A percentile compares a stretch with the other conserved stretches of the same genome.
Evolutionary conservation across 345 rosid genomes (phyloP).

Genomic region (Nasturtium officinale): DNA sequence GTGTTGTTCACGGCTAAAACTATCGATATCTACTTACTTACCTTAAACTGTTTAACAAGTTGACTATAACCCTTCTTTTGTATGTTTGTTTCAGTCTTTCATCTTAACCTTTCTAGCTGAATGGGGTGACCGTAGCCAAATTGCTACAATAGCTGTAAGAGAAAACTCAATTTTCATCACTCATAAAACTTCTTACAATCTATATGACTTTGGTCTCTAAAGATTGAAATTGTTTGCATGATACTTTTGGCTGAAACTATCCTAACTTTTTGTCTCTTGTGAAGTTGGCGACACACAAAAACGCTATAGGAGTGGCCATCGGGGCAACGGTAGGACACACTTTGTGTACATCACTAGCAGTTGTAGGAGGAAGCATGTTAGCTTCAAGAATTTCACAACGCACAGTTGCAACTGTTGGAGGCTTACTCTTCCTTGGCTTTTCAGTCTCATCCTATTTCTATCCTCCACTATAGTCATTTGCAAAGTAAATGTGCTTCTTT

Average conservation of each 20-base stretch:
- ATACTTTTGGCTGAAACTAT: constrained; percentile 3
- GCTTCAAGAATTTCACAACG: constrained; percentile 95
- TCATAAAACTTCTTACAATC: neutral
- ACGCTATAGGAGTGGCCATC: constrained; percentile 87
- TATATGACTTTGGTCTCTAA: neutral
- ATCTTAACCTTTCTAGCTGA: constrained; percentile 93
- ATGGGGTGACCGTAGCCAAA: constrained; percentile 99
- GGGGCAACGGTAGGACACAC: constrained; percentile 91
- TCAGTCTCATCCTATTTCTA: constrained; percentile 92
- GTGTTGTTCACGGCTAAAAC: neutral
- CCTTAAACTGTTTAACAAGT: neutral
- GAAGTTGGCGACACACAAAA: constrained; percentile 97
- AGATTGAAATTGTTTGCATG: neutral
- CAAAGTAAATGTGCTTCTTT: constrained; percentile 22
- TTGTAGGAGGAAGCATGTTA: constrained; percentile 97
- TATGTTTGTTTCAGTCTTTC: constrained; percentile 66
- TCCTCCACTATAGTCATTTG: constrained; percentile 71
- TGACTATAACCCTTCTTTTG: constrained; percentile 18
- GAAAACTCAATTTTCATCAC: constrained; percentile 12
- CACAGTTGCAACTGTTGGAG: constrained; percentile 90
- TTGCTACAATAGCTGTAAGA: constrained; percentile 99
- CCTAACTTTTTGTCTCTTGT: constrained; percentile 23
- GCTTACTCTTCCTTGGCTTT: constrained; percentile 89
- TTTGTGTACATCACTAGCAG: constrained; percentile 88
- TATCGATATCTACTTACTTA: neutral